A percentile compares a stretch with the other conserved stretches of the same genome.
phyloP scores from a whole-genome alignment of 306 rosid genomes.

The Arachis hypogaea region DNA sequence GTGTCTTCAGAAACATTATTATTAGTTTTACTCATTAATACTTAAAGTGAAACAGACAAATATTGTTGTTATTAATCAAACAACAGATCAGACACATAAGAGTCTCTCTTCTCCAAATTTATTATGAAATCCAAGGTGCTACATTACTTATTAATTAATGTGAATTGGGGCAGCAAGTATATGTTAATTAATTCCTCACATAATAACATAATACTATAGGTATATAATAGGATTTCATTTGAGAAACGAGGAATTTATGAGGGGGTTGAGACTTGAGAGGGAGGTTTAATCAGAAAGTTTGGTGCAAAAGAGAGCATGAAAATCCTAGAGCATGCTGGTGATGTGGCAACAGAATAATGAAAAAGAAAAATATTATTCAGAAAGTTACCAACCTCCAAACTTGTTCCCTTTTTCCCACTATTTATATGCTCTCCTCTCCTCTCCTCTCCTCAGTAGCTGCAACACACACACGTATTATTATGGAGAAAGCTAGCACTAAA shows the following conservation, averaged over 20 bases:
- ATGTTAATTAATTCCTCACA: too few species aligned
- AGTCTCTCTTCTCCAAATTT: conserved; percentile 2
- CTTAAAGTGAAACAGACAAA: conserved; percentile 29
- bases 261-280: conserved; percentile 56
- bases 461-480: conserved; percentile 30
- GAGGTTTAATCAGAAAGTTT: conserved; percentile 97
- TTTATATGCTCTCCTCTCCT: conserved; percentile 46
- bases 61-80: conserved; percentile 14
- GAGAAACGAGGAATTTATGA: too few species aligned
- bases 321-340: conserved; percentile 64
- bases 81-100: neutral
- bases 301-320: conserved; percentile 75
- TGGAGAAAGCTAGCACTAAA: conserved; percentile 70
- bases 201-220: too few species aligned
- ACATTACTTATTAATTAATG: conserved; percentile 35
- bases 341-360: conserved; percentile 75
- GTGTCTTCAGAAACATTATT: neutral
- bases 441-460: conserved; percentile 31
- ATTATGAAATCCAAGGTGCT: conserved; percentile 26
- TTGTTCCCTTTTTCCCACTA: conserved; percentile 31
- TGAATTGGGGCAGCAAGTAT: neutral
- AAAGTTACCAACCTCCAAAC: conserved; percentile 78
- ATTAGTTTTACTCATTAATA: conserved; percentile 17
- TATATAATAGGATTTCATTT: too few species aligned
- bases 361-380: conserved; percentile 12